phyloP scores from a whole-genome alignment of 306 rosid species.

The Trifolium fragiferum region DNA sequence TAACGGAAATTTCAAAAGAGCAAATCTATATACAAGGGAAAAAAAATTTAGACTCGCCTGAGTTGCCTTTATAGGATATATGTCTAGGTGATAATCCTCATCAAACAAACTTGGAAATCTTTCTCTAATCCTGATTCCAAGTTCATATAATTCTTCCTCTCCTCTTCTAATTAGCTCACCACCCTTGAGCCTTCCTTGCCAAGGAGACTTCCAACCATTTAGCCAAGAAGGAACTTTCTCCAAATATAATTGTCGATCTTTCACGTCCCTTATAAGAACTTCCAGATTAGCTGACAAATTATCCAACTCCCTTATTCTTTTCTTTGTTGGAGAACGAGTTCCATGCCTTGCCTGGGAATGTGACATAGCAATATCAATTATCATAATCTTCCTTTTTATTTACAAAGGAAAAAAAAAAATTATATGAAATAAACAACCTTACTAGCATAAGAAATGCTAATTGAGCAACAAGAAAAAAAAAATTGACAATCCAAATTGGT shows the following conservation, averaged over 20 bases:
- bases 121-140: slow-evolving; percentile 73
- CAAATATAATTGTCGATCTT: slow-evolving; percentile 52
- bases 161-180: slow-evolving; percentile 74
- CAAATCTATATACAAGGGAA: background rate
- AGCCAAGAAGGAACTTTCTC: slow-evolving; percentile 77
- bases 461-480: no score
- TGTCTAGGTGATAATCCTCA: slow-evolving; percentile 83
- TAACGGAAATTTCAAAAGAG: background rate
- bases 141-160: slow-evolving; percentile 79
- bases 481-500: no score
- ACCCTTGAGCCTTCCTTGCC: slow-evolving; percentile 80
- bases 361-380: slow-evolving; percentile 31
- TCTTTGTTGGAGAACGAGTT: slow-evolving; percentile 89
- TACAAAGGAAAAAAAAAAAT: no score
- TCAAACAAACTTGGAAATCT: slow-evolving; percentile 69
- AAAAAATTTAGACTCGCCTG: slow-evolving; percentile 57
- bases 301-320: slow-evolving; percentile 69
- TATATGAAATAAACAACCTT: no score
- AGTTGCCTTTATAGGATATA: slow-evolving; percentile 75
- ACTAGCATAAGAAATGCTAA: no score
- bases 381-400: slow-evolving; percentile 2
- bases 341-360: slow-evolving; percentile 90
- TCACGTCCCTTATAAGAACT: slow-evolving; percentile 59
- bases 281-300: slow-evolving; percentile 58
- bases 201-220: slow-evolving; percentile 81